Evolutionary conservation across 1,139 yeast genomes (phyloP), one percentile per base, ranked within the genome.

Genomic region (Scheffersomyces quercinus): DNA sequence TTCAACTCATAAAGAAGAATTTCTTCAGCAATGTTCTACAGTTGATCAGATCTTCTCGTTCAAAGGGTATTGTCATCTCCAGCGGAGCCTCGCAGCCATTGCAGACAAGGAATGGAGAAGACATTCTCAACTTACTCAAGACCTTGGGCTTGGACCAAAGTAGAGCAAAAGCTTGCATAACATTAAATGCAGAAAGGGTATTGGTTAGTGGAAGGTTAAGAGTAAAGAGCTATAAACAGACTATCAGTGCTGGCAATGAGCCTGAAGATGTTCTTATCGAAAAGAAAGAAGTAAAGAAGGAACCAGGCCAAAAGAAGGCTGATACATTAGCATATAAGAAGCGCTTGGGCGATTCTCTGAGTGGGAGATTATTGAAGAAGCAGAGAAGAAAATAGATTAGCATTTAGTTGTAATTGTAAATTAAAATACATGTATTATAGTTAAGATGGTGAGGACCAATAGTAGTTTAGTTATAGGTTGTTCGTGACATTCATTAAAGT

Each of bases 1-100:
- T 59, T 16, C 64, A 62, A 29, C 44, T 64, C 33, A 62, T 71
- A 30, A 71, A 91, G 43, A 73, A 80, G 44, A 80, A 80, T 42
- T 80, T 85, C 53, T 82, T 91, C 39, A 75, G 83, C 39, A 91
- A 89, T 57, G 81, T 84, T 1, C 75, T 88, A 40, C 85, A 87
- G 55, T 74, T 93, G 14, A 76, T 90, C n/a, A 70, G 99, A 50
- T 89, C 96, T 3, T 79, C 95, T 2, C 73, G 98, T 52, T 79
- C 83, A 28, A 77, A 89, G 38, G 98, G 97, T 0, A 62, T 93
- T 16, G 73, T 93, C 4, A 73, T 90, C 5, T 81, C 93, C 14
- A 82, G 95, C 56, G 97, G 96, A 2, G 87, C 95, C 0, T 55
- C 61, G 3, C 64, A 69, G 28, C 77, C 91, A 0, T 62, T 80